Evolutionary conservation across 495 filamentous ascomycete species (phyloP), one percentile per base, ranked within the genome.

Genomic region (Chaetomium fimeti): DNA sequence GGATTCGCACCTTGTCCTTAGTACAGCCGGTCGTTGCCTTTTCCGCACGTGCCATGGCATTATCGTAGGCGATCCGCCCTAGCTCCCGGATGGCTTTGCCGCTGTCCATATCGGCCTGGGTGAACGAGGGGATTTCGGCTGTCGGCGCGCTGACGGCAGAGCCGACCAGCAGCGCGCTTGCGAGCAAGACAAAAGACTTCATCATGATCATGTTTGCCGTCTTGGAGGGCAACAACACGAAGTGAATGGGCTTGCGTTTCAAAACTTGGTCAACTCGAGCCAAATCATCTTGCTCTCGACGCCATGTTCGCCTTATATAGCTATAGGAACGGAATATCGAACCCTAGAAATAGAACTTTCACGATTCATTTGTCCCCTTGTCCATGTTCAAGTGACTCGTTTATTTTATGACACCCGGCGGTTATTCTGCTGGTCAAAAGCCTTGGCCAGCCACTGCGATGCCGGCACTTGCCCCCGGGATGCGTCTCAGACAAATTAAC

Each of bases 1-100:
- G 70, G 29, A 81, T 68, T 48, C 72, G 70, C 53, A 77, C 70
- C 57, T 76, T 80, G 42, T 76, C 74, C 69, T 77, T 76, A 36
- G 73, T 79, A 66, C 79, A 82, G n/a, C 62, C 73, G 2, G 65
- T 65, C n/a, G 67, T 66, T 1, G 69, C 62, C 28, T 72, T 68
- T 40, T 67, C 72, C 24, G 70, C 66, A 4, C 75, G 73, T 25
- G 73, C 71, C 65, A 77, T 66, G 53, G 77, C 73, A 36, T 36
- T 72, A 25, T 76, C 67, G 11, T 72, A 71, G 25, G 77, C 77
- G 5, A 69, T 71, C 60, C 75, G 69, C 22, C 72, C 57, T 5
- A 79, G 62, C 38, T 73, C 40, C 20, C 68, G 67, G 32, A 79
- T 62, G 16, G 72, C 77, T 54, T 77, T 71, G 24, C 76, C 77